Evolutionary conservation across 441 rosid genomes (phyloP).

Genomic region (Syzygium syzygioides): DNA sequence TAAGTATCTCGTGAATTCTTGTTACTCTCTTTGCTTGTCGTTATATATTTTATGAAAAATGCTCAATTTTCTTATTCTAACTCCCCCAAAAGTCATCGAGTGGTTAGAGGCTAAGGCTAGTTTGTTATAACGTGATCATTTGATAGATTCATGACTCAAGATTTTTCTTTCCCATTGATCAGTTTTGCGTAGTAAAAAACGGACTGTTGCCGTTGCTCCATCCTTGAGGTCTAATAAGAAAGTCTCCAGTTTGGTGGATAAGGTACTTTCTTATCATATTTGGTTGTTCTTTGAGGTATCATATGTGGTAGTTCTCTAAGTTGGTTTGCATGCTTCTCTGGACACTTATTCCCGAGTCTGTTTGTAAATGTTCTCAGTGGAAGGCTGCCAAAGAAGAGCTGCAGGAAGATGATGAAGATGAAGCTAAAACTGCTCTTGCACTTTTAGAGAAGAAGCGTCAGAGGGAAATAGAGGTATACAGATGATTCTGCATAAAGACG

Average conservation of each 20-base stretch:
- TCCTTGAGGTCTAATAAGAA: constrained; percentile 86
- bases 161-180: not conserved
- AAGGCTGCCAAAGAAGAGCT: constrained; percentile 98
- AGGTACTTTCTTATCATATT: constrained; percentile 36
- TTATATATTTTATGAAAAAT: not conserved
- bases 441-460: constrained; percentile 67
- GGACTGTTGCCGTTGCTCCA: constrained; percentile 60
- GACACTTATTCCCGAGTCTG: not conserved
- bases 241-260: constrained; percentile 93
- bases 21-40: not conserved
- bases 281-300: not conserved
- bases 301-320: not conserved
- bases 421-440: constrained; percentile 59
- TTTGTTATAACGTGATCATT: not conserved
- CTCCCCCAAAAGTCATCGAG: not conserved
- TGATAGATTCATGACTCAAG: not conserved
- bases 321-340: not conserved
- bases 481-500: not conserved
- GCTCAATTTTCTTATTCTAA: not conserved
- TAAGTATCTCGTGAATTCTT: not conserved
- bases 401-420: constrained; percentile 69
- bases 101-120: not conserved
- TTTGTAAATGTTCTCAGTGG: constrained; percentile 46
- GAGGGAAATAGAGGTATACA: constrained; percentile 69
- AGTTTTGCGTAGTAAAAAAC: constrained; percentile 71